phyloP scores from a whole-genome alignment of 176 grass and related monocot species.

The Elymus sibiricus region DNA sequence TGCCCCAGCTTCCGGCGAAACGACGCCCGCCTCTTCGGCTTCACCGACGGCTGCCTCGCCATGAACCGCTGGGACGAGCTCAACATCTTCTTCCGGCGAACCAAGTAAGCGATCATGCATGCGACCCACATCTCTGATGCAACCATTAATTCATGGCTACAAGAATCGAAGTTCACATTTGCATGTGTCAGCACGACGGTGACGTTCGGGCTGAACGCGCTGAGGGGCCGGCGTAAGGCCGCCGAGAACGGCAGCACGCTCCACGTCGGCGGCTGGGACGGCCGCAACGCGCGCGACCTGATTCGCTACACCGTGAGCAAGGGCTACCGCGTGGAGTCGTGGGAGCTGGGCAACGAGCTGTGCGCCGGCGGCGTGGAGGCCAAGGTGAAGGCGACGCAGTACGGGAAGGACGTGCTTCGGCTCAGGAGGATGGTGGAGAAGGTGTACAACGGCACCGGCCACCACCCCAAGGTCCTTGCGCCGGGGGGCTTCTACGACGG shows the following conservation, averaged over 20 bases:
- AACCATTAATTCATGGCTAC: neutral
- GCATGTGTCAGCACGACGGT: constrained; percentile 30
- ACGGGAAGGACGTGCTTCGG: constrained; percentile 36
- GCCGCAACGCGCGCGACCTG: constrained; percentile 44
- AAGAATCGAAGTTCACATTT: neutral
- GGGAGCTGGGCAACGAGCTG: constrained; percentile 74
- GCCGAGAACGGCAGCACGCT: constrained; percentile 10
- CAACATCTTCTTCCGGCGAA: constrained; percentile 48
- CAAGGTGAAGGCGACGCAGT: constrained; percentile 43
- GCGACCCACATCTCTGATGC: neutral
- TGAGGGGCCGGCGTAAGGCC: constrained; percentile 36
- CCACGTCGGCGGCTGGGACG: constrained; percentile 40
- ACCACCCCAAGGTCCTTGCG: constrained; percentile 37
- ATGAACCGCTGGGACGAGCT: constrained; percentile 55
- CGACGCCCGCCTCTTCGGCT: constrained; percentile 40
- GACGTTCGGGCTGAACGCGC: constrained; percentile 68
- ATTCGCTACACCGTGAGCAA: constrained; percentile 43
- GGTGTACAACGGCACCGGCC: constrained; percentile 26
- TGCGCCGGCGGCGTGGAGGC: constrained; percentile 38
- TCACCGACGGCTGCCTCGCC: constrained; percentile 44
- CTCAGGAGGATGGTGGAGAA: constrained; percentile 31
- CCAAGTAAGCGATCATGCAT: constrained; percentile 27
- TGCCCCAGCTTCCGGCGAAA: constrained; percentile 36
- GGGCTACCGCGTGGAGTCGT: constrained; percentile 51
- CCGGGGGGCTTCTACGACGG: constrained; percentile 56